Percentiles rank a stretch among this genome's conserved stretches.
Evolutionary conservation across 768 basidiomycete genomes (phyloP).

Genomic region (Leccinum olivaceopallidum): DNA sequence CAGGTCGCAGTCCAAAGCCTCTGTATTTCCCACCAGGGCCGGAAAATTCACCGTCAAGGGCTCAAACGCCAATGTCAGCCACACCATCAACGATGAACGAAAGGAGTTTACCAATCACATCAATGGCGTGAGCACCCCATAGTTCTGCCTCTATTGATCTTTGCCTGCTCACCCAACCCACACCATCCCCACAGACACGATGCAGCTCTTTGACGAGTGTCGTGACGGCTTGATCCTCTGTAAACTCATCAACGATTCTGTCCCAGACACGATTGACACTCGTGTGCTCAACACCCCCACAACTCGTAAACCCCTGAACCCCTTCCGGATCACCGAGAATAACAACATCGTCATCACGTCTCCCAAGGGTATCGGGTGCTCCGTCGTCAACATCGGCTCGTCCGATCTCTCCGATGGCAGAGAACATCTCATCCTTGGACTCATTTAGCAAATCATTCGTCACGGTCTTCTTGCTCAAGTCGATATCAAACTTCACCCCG

Average conservation of each 20-base stretch:
- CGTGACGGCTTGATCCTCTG: slow-evolving; percentile 94
- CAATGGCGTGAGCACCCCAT: slow-evolving; percentile 65
- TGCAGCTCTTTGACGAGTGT: slow-evolving; percentile 98
- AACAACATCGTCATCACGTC: slow-evolving; percentile 99
- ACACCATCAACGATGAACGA: slow-evolving; percentile 96
- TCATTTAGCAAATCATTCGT: slow-evolving; percentile 99
- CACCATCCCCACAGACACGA: slow-evolving; percentile 93
- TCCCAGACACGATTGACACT: slow-evolving; percentile 97
- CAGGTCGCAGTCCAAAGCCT: slow-evolving; percentile 46
- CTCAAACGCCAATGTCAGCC: slow-evolving; percentile 92
- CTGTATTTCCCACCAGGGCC: slow-evolving; percentile 59
- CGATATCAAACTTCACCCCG: slow-evolving; percentile 98
- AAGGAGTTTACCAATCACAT: slow-evolving; percentile 98
- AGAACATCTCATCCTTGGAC: slow-evolving; percentile 94
- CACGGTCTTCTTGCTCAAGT: slow-evolving; percentile 91
- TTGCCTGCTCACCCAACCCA: slow-evolving; percentile 5
- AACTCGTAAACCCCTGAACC: slow-evolving; percentile 82
- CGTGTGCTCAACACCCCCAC: slow-evolving; percentile 95
- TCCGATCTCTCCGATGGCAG: slow-evolving; percentile 89
- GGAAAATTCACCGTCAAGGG: slow-evolving; percentile 97
- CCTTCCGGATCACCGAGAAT: slow-evolving; percentile 99
- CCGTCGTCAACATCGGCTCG: slow-evolving; percentile 97
- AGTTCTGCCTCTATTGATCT: background rate
- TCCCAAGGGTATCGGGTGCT: slow-evolving; percentile 96
- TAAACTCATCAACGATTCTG: slow-evolving; percentile 99